phyloP scores from a whole-genome alignment of 495 filamentous ascomycete genomes.

The Polyplosphaeria fusca region DNA sequence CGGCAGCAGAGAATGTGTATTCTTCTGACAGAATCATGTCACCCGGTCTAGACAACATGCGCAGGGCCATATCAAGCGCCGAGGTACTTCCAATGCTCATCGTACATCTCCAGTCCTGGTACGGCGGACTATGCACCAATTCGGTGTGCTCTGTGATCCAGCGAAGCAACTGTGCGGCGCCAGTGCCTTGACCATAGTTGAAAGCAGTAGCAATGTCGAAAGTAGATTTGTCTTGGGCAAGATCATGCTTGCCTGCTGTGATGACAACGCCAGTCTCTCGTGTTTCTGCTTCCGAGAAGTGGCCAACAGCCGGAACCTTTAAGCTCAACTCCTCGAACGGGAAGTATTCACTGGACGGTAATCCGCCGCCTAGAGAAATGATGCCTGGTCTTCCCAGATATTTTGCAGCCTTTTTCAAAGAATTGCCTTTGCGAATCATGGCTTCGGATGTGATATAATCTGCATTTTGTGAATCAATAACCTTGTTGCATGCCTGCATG shows the following conservation, averaged over 20 bases:
- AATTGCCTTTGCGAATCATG: constrained; percentile 35
- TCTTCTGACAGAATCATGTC: constrained; percentile 80
- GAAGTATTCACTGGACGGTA: constrained; percentile 87
- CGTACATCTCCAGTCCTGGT: constrained; percentile 77
- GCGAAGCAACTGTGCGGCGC: constrained; percentile 79
- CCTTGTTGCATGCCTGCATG: too few species aligned
- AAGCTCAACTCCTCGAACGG: constrained; percentile 68
- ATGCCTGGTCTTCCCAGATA: constrained; percentile 67
- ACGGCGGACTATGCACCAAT: constrained; percentile 69
- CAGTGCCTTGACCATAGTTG: constrained; percentile 86
- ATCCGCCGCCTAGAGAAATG: constrained; percentile 88
- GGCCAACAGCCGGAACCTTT: constrained; percentile 63
- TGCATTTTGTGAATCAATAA: constrained; percentile 35
- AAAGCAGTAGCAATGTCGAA: constrained; percentile 79
- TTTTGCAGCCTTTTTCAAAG: constrained; percentile 73
- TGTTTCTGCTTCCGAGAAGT: constrained; percentile 68
- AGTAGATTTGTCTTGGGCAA: constrained; percentile 58
- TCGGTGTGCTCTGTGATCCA: constrained; percentile 93
- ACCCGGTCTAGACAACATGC: constrained; percentile 70
- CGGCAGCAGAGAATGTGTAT: constrained; percentile 77
- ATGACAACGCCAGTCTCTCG: constrained; percentile 43
- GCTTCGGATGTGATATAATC: constrained; percentile 58
- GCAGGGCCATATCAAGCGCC: constrained; percentile 69
- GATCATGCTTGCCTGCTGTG: constrained; percentile 77
- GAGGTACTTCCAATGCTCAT: constrained; percentile 76